Base-by-base conservation (phyloP, 2,329 filamentous ascomycete genomes). In the Phialocephala sp. region DNA sequence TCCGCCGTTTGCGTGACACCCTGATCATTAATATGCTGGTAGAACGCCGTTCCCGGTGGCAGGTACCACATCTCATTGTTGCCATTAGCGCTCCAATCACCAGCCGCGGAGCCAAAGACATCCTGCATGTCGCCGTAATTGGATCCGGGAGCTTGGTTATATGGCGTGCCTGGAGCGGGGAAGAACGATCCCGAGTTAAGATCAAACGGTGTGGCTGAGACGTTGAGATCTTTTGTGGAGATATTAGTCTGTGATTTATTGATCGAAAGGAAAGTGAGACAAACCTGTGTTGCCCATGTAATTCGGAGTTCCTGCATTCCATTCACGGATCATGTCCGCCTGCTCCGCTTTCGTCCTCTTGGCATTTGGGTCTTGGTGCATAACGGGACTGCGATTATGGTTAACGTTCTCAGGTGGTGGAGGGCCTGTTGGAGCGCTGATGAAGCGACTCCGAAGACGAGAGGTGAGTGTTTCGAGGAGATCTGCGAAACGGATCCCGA, bases 401-500 rank as follows among this genome's bases (percentile, higher is more conserved):
- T 67, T 72, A 18, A 39, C 56, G 47, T 55, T 60, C 8, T 65
- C 69, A 35, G 63, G 61, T 39, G 74, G 67, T 22, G 75, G 79
- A 24, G 75, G 69, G 20, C 81, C 79, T 4, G 82, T 81, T 6
- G 87, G 85, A 69, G 80, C 89, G 79, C 83, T 91, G 76, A 87
- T 93, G 72, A 95, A 92, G 8, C 91, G 86, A 71, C 89, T 88
- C 62, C 91, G 86, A 68, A 94, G 83, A 27, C 91, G 85, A 66
- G 89, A 89, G 0, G 91, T 93, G 47, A 95, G 80, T 1, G 89
- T 91, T 73, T 93, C 89, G n/a, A 94, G 85, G 57, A 94, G 84
- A 73, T 94, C 91, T 20, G 92, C 91, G 72, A 95, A 95, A 8
- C 91, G 87, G 66, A 91, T 93, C n/a, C 90, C 91, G 4, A 95